Evolutionary conservation across 2,329 filamentous ascomycete species (phyloP), one percentile per base, ranked within the genome.

Genomic region (Exophiala sp.): DNA sequence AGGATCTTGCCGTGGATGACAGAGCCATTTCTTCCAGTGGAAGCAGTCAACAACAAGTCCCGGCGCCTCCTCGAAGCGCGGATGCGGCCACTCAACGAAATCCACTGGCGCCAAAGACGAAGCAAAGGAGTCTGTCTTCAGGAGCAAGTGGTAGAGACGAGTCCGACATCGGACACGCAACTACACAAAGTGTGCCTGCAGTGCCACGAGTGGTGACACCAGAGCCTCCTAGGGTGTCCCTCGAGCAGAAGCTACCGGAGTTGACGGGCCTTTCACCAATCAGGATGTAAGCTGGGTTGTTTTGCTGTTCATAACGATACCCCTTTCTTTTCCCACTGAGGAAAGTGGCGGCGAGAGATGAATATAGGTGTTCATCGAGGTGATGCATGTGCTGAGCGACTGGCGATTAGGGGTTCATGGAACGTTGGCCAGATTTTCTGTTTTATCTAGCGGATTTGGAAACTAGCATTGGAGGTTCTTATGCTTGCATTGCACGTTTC

Each of bases 21-120:
- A 75, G 80, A 40, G 79, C 79, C 32, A 66, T 83, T 10, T 86
- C 85, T 3, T 87, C 85, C 4, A 86, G 85, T 8, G 85, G 83
- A 59, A 86, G 83, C 61, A 80, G 76, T 69, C 81, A 82, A 62
- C 75, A 75, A 42, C 52, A 56, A 24, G 41, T 41, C 24, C 24
- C 24, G 39, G 29, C 41, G 12, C 57, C 57, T 35, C 54, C 57
- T 35, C 45, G 47, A 47, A 59, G 42, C 32, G 52, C 58, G 12
- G 58, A 61, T 38, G 52, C 57, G 5, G 54, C 52, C 32, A 36
- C 55, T 32, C 54, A 54, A 12, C 56, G 51, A 36, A 53, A 59
- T 32, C 53, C 57, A 7, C 47, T 49, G 44, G 47, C 49, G 8
- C 54, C 58, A 10, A 58, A 52, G 44, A 47, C 54, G n/a, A 58